Percentiles rank a stretch among this genome's conserved stretches.
phyloP scores from a whole-genome alignment of 2,329 filamentous ascomycete genomes.

The Onygenales sp. region DNA sequence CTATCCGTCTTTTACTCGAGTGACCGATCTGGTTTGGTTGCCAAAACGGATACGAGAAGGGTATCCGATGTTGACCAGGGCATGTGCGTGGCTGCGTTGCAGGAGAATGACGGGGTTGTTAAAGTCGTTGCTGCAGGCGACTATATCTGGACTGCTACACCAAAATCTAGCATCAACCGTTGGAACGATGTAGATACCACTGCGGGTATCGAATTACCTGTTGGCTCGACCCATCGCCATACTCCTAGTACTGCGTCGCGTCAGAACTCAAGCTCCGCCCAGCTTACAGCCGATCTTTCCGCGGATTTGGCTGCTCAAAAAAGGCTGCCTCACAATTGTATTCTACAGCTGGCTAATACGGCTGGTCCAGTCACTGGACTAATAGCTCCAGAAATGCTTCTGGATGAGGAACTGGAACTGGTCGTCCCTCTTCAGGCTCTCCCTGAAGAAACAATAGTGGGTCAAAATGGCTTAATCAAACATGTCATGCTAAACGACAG shows the following conservation, averaged over 20 bases:
- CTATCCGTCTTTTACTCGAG: conserved; percentile 89
- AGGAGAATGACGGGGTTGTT: conserved; percentile 69
- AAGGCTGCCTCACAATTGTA: conserved; percentile 65
- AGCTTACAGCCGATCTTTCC: conserved; percentile 22
- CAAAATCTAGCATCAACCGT: conserved; percentile 82
- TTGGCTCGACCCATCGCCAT: conserved; percentile 47
- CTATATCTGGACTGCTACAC: conserved; percentile 82
- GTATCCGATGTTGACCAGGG: conserved; percentile 75
- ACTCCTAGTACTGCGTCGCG: conserved; percentile 35
- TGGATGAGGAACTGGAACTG: conserved; percentile 39
- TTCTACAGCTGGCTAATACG: conserved; percentile 76
- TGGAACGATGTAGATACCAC: conserved; percentile 82
- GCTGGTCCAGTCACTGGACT: conserved; percentile 46
- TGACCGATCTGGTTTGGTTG: conserved; percentile 85
- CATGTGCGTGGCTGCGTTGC: conserved; percentile 77
- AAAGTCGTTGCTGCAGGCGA: conserved; percentile 56
- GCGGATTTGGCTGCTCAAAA: conserved; percentile 29
- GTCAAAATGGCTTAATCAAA: conserved; percentile 90
- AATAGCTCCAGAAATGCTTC: conserved; percentile 21
- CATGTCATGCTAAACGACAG: conserved; percentile 86
- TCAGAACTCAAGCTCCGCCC: conserved; percentile 19
- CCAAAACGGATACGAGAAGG: conserved; percentile 83
- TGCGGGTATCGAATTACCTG: conserved; percentile 50
- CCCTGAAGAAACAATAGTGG: conserved; percentile 78
- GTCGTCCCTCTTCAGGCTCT: conserved; percentile 57